Evolutionary conservation across 495 filamentous ascomycete genomes (phyloP).

Genomic region (Peziza echinospora): DNA sequence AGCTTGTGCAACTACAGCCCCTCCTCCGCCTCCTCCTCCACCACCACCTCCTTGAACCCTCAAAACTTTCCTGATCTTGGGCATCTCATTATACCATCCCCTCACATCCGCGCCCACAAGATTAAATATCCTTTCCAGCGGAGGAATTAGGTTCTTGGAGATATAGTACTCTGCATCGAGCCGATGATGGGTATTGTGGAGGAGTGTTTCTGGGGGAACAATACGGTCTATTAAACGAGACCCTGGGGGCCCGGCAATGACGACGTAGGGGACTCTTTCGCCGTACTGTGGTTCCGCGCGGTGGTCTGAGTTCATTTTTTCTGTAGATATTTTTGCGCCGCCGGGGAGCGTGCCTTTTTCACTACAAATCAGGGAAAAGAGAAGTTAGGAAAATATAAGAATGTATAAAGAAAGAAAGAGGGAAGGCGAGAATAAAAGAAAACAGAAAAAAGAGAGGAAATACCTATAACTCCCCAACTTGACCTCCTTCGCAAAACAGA

Average conservation of each 20-base stretch:
- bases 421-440: no score
- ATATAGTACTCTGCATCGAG: constrained; percentile 98
- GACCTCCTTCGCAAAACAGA: constrained; percentile 83
- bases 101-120: constrained; percentile 83
- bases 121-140: constrained; percentile 89
- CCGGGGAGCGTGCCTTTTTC: constrained; percentile 58
- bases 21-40: constrained; percentile 7
- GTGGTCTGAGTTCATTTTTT: constrained; percentile 64
- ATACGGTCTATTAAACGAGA: constrained; percentile 74
- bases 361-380: constrained; percentile 23
- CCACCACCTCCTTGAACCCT: constrained; percentile 15
- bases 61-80: constrained; percentile 47
- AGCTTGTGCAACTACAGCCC: no score
- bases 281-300: constrained; percentile 84
- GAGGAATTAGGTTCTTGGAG: constrained; percentile 81
- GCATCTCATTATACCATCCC: constrained; percentile 92
- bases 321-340: constrained; percentile 67
- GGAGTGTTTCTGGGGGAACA: constrained; percentile 64
- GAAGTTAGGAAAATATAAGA: no score
- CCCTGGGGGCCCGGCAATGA: constrained; percentile 69
- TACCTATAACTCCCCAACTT: constrained; percentile 58
- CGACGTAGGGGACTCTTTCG: constrained; percentile 85
- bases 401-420: no score
- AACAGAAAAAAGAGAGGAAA: neutral
- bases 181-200: constrained; percentile 50